Base-by-base conservation (phyloP, 257 asterid genomes). In the Craterostigma plantagineum region DNA sequence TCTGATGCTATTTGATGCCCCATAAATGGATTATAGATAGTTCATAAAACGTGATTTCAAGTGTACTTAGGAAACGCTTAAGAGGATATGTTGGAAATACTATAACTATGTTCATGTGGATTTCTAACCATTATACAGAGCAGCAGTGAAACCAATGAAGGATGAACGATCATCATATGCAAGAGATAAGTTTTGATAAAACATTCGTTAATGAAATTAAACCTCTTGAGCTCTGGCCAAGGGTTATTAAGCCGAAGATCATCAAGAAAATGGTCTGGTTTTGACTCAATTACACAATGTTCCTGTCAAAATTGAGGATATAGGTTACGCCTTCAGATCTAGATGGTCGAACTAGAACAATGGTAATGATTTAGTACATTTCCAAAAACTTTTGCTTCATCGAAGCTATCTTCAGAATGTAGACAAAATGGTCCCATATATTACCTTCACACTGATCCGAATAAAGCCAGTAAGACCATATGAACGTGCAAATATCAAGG, bases 191-290 rank as follows among this genome's bases (percentile, higher is more conserved):
- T 36, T 23, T 23, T 23, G 8, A 49, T 15, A 53, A 38, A 35
- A 8, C 48, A 23, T 2, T 23, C 4, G 6, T 23, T 23, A 23
- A 23, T 23, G 45, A 43, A n/a, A n/a, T n/a, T n/a, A n/a, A n/a
- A 90, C 98, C 95, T 79, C 64, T 46, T 63, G 33, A 90, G 93
- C 71, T 90, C 84, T 14, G 86, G 81, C 98, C 98, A 90, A 3
- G 98, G 91, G 58, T 75, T 73, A 65, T 83, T 82, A 59, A 90
- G 73, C 53, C 95, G 84, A 43, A 90, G 82, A 56, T 79, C 93
- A 43, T 90, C 98, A 61, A 84, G 64, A 63, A 83, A 83, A 52
- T 90, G 93, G 50, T 90, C 98, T 11, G 98, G 98, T 72, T 90
- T 90, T 49, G 95, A 77, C 51, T 90, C 98, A 47, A 79, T 62